Conservation (phyloP, 2,329 filamentous ascomycete species). For the Fusarium citri region DNA sequence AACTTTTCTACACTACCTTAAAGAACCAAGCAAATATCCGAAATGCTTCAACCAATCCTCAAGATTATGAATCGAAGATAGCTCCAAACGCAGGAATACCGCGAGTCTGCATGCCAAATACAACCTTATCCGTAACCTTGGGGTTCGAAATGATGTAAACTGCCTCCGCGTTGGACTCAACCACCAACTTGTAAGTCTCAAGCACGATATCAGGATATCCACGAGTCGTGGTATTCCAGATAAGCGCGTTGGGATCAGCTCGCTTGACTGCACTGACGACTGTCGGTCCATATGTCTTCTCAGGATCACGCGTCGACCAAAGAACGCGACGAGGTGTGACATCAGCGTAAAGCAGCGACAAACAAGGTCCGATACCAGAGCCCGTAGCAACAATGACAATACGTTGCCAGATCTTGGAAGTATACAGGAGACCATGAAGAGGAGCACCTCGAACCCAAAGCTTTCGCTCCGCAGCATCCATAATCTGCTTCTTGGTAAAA, state of each 20-base stretch:
- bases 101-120: constrained; percentile 7
- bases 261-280: constrained; percentile 9
- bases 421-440: constrained; percentile 10
- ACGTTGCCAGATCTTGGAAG: constrained; percentile 5
- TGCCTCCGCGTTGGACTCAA: constrained; percentile 19
- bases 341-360: constrained; percentile 5
- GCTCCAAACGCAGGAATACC: constrained; percentile 12
- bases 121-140: constrained; percentile 22
- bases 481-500: constrained; percentile 21
- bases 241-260: constrained; percentile 15
- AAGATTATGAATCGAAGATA: constrained; percentile 12
- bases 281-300: constrained; percentile 12
- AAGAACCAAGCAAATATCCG: too few relatives aligned
- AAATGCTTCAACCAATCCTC: too few relatives aligned
- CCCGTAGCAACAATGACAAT: constrained; percentile 18
- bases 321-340: constrained; percentile 17
- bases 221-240: constrained; percentile 20
- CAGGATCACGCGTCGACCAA: constrained; percentile 16
- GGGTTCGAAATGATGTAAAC: constrained; percentile 22
- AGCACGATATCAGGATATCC: constrained; percentile 17
- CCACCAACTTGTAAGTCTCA: constrained; percentile 19
- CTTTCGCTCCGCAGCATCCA: constrained; percentile 10
- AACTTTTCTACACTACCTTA: too few relatives aligned
- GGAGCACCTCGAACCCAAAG: constrained; percentile 19
- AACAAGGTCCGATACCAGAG: constrained; percentile 17